phyloP scores from a whole-genome alignment of 2,329 filamentous ascomycete genomes.

The Aspergillus pseudonomiae region DNA sequence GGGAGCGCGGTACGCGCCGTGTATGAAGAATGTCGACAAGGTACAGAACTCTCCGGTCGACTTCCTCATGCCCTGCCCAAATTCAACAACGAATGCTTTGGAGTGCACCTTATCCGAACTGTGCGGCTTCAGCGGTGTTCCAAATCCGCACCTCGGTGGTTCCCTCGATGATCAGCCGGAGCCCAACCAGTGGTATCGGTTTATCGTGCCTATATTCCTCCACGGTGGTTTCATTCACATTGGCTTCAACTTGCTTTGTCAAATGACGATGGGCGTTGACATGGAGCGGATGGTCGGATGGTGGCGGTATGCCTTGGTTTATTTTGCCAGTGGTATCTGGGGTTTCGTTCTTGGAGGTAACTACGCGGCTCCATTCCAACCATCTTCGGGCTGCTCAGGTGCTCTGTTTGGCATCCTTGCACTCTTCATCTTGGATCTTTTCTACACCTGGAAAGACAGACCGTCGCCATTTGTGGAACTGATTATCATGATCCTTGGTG shows the following conservation, averaged over 20 bases:
- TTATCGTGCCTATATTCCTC: conserved; percentile 93
- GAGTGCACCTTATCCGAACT: conserved; percentile 75
- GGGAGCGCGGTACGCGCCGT: conserved; percentile 88
- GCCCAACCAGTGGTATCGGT: conserved; percentile 95
- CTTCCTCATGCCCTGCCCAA: conserved; percentile 75
- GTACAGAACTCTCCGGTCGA: conserved; percentile 41
- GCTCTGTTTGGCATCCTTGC: conserved; percentile 90
- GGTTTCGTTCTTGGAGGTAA: conserved; percentile 95
- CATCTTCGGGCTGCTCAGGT: conserved; percentile 87
- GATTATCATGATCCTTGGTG: conserved; percentile 82
- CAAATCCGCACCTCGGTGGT: conserved; percentile 60
- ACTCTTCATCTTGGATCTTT: conserved; percentile 80
- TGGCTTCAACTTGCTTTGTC: conserved; percentile 89
- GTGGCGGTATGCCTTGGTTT: conserved; percentile 85
- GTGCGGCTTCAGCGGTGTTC: conserved; percentile 80
- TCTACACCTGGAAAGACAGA: conserved; percentile 90
- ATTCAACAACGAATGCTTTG: conserved; percentile 65
- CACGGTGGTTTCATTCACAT: conserved; percentile 95
- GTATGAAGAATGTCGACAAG: conserved; percentile 75
- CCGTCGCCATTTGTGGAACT: conserved; percentile 77
- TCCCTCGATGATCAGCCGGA: conserved; percentile 60
- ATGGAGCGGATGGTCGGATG: conserved; percentile 91
- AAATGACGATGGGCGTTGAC: conserved; percentile 85
- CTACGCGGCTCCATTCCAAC: conserved; percentile 78
- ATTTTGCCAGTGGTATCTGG: conserved; percentile 89